Base-by-base conservation (phyloP, 2,329 filamentous ascomycete genomes). In the Fusarium fujikuroi region DNA sequence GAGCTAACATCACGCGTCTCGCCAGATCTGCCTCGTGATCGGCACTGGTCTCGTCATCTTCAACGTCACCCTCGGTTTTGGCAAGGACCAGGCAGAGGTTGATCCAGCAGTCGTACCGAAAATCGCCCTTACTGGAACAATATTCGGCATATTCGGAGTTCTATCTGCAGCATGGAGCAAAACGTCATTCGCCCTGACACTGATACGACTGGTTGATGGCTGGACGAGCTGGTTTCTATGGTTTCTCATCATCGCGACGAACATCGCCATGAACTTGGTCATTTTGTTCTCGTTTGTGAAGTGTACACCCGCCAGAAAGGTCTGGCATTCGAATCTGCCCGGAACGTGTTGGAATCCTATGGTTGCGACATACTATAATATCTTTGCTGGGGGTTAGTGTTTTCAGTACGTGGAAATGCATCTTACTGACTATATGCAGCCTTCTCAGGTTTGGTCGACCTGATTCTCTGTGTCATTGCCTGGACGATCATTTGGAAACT, bases 401-500 rank as follows among this genome's bases (percentile, higher is more conserved):
- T 1, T 3, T 0, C 7, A 7, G 1, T 11, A 3, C 9, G 10
- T 3, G 0, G 12, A 2, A 7, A 11, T 4, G 1, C 8, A 1
- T 3, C 10, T 5, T 21, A 5, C 11, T 66, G 0, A 66, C 5
- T 19, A 1, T 4, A 2, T 0, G 2, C 3, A 66, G 63, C 60
- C 0, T 65, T 49, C 7, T 58, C 49, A 0, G 63, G 63, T 0
- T 1, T 37, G 0, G 49, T 66, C 1, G 63, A 66, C 3, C 60
- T 66, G 0, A 16, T 36, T 0, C 11, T 66, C 2, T 65, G 63
- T 14, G 12, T 47, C 0, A 9, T 65, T 23, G 60, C 63, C 2
- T 66, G 63, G 63, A 28, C 16, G 2, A 65, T 66, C 2, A 66
- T 66, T 2, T 66, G 63, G 63, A 58, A 25, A 16, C 63, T 66